Evolutionary conservation across 2,329 filamentous ascomycete genomes (phyloP).

Genomic region (Venturia aucupariae): DNA sequence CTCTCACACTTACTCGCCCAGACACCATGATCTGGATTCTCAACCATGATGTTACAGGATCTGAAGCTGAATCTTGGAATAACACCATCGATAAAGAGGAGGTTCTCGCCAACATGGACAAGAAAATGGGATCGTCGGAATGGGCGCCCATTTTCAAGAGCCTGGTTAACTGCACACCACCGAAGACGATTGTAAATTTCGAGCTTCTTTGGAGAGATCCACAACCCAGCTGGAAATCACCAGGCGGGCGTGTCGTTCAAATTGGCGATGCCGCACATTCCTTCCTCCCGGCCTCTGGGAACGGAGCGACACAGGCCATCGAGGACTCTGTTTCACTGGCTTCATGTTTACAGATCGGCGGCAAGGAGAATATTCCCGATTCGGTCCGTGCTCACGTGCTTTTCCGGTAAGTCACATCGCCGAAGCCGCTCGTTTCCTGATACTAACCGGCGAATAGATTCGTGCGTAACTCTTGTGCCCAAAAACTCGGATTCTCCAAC

Average conservation of each 20-base stretch:
- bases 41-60: slow-evolving; percentile 39
- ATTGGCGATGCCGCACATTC: slow-evolving; percentile 38
- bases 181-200: slow-evolving; percentile 41
- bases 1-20: slow-evolving; percentile 35
- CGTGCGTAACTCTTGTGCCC: slow-evolving; percentile 39
- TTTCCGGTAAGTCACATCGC: slow-evolving; percentile 27
- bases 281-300: slow-evolving; percentile 36
- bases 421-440: not conserved
- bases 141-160: slow-evolving; percentile 29
- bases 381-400: slow-evolving; percentile 33
- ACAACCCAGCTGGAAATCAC: slow-evolving; percentile 36
- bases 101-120: slow-evolving; percentile 37
- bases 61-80: slow-evolving; percentile 38
- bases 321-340: slow-evolving; percentile 38
- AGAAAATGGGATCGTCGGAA: slow-evolving; percentile 18
- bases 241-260: slow-evolving; percentile 33
- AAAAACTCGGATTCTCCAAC: slow-evolving; percentile 26
- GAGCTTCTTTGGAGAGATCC: slow-evolving; percentile 40
- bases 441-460: slow-evolving; percentile 25
- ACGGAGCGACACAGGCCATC: slow-evolving; percentile 40
- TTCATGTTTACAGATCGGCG: slow-evolving; percentile 37
- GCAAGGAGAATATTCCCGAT: slow-evolving; percentile 30
- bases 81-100: slow-evolving; percentile 38
- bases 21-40: slow-evolving; percentile 43
- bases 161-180: slow-evolving; percentile 35